Conservation (phyloP, 768 basidiomycete genomes). For the Lentinula lateritia region DNA sequence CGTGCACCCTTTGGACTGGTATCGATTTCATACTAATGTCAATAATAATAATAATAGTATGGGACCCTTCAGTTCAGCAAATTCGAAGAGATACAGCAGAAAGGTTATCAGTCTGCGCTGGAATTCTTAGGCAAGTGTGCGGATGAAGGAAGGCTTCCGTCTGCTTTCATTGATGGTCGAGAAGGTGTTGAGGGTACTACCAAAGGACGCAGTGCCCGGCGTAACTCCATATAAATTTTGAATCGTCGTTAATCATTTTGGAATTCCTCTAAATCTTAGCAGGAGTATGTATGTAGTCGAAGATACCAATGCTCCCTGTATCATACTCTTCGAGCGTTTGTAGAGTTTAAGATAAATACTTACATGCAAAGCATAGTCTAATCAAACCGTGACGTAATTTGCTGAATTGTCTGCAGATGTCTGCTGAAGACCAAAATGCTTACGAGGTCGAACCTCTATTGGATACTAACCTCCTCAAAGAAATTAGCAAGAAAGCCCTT, state of each 20-base stretch:
- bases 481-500: slow-evolving; percentile 73
- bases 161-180: slow-evolving; percentile 59
- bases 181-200: slow-evolving; percentile 42
- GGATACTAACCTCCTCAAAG: slow-evolving; percentile 65
- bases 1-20: neutral
- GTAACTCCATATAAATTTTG: slow-evolving; percentile 55
- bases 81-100: slow-evolving; percentile 82
- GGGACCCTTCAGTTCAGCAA: slow-evolving; percentile 88
- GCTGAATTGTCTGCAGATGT: slow-evolving; percentile 12
- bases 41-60: slow-evolving; percentile 41
- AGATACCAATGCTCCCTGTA: no score
- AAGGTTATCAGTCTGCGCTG: slow-evolving; percentile 72
- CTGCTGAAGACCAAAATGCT: slow-evolving; percentile 32
- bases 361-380: neutral
- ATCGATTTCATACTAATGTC: neutral
- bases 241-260: no score
- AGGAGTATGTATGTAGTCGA: no score
- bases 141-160: slow-evolving; percentile 79
- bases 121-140: slow-evolving; percentile 73
- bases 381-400: neutral
- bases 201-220: slow-evolving; percentile 71
- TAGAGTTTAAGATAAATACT: no score
- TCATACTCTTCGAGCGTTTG: no score
- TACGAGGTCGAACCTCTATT: slow-evolving; percentile 34
- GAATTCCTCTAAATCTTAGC: no score